Percentiles rank a stretch among this genome's conserved stretches.
Conservation (phyloP, 345 rosid genomes). For the Psidium guajava region DNA sequence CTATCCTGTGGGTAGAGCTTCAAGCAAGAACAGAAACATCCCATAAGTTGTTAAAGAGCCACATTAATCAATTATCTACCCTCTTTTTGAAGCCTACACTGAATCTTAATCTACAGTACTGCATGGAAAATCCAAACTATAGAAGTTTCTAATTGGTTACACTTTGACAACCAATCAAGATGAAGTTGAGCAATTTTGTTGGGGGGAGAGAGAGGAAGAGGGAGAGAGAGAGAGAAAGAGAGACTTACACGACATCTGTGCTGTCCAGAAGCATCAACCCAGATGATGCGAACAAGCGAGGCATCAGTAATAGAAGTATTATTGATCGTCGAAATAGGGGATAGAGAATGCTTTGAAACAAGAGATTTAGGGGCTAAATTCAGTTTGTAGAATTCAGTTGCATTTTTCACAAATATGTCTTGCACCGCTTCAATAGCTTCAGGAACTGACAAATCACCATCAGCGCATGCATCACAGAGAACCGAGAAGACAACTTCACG, state of each 20-base stretch:
- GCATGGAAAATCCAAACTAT: not conserved
- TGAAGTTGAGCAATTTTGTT: not conserved
- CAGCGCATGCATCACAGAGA: conserved; percentile 53
- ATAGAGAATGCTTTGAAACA: conserved; percentile 11
- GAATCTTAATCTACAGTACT: not conserved
- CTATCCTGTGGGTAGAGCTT: not conserved
- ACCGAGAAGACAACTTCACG: conserved; percentile 66
- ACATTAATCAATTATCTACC: not conserved
- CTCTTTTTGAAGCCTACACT: not conserved
- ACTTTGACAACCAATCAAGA: not conserved
- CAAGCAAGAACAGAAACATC: not conserved
- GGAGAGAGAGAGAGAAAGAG: not conserved
- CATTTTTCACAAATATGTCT: conserved; percentile 62
- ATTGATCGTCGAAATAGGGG: conserved; percentile 10
- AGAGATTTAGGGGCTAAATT: conserved; percentile 5
- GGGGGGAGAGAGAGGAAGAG: not conserved
- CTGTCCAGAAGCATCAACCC: conserved; percentile 95
- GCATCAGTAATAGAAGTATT: conserved; percentile 14
- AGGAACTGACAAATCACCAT: conserved; percentile 56
- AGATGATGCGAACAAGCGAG: conserved; percentile 63
- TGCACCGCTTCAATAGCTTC: conserved; percentile 84
- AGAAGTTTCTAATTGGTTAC: not conserved
- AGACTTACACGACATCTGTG: conserved; percentile 84
- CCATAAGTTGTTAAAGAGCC: not conserved
- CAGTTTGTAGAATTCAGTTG: conserved; percentile 65